phyloP scores from a whole-genome alignment of 2,329 filamentous ascomycete species.

The Alternaria triticina region DNA sequence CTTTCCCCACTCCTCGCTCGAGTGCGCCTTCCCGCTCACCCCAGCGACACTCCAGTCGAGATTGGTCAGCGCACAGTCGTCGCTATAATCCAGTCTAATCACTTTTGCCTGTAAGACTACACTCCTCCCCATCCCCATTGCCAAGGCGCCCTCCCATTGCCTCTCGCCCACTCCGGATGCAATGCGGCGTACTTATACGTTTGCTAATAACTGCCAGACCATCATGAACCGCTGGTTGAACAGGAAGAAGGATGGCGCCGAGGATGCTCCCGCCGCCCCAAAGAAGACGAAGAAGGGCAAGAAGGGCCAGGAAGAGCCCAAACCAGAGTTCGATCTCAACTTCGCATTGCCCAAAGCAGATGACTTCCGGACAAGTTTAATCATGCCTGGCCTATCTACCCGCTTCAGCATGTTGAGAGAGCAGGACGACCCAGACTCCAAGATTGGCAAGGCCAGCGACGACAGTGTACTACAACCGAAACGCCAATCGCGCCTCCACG shows the following conservation, averaged over 20 bases:
- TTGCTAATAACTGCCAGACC: constrained; percentile 31
- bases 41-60: not conserved
- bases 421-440: constrained; percentile 88
- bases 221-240: constrained; percentile 79
- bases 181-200: not conserved
- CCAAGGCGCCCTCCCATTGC: not conserved
- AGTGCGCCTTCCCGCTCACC: constrained; percentile 15
- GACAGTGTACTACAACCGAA: constrained; percentile 89
- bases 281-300: constrained; percentile 56
- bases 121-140: not conserved
- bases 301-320: constrained; percentile 61
- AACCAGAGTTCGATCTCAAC: constrained; percentile 73
- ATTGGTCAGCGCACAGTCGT: constrained; percentile 1
- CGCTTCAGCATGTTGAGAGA: constrained; percentile 97
- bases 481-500: constrained; percentile 76
- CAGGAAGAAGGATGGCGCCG: constrained; percentile 66
- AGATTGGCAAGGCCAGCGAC: constrained; percentile 91
- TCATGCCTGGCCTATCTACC: constrained; percentile 94
- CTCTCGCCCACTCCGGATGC: constrained; percentile 7
- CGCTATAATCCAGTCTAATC: not conserved
- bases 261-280: constrained; percentile 28
- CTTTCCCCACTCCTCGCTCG: constrained; percentile 4
- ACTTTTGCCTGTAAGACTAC: constrained; percentile 22
- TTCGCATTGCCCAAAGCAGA: constrained; percentile 79
- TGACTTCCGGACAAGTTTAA: constrained; percentile 91